phyloP scores from a whole-genome alignment of 2,329 filamentous ascomycete species.

The Lecanosticta acicola region DNA sequence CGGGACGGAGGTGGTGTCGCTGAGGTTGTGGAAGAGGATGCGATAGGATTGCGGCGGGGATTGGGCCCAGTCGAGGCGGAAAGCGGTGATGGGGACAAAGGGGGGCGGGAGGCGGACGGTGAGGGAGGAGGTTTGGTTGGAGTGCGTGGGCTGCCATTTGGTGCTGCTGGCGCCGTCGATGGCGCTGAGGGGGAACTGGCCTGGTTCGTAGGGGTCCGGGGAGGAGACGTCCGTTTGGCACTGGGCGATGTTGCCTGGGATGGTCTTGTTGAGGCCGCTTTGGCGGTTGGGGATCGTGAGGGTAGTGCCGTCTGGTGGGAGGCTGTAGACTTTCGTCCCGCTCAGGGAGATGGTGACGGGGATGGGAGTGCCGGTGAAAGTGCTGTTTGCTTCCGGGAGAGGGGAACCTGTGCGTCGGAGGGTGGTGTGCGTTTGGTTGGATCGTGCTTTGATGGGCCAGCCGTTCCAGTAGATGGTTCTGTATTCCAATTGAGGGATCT shows the following conservation, averaged over 20 bases:
- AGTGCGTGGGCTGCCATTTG: constrained; percentile 57
- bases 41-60: constrained; percentile 50
- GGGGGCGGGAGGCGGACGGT: constrained; percentile 48
- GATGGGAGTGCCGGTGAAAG: constrained; percentile 51
- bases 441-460: constrained; percentile 55
- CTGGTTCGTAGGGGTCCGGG: constrained; percentile 47
- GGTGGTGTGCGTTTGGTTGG: constrained; percentile 61
- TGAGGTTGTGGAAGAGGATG: constrained; percentile 51
- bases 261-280: constrained; percentile 50
- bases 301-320: constrained; percentile 36
- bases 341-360: constrained; percentile 48
- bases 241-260: constrained; percentile 58
- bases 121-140: constrained; percentile 49
- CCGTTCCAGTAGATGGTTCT: constrained; percentile 63
- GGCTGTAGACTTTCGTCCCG: constrained; percentile 36
- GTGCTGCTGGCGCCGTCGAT: constrained; percentile 62
- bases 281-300: constrained; percentile 56
- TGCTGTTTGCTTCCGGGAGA: constrained; percentile 49
- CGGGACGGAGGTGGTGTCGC: constrained; percentile 28
- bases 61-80: constrained; percentile 58
- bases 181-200: constrained; percentile 63
- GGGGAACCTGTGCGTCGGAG: constrained; percentile 48
- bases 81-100: constrained; percentile 41
- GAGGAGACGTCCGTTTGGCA: constrained; percentile 49
- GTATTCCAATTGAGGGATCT: constrained; percentile 56